Base-by-base conservation (phyloP, 176 grass and related monocot genomes). In the Typha latifolia region DNA sequence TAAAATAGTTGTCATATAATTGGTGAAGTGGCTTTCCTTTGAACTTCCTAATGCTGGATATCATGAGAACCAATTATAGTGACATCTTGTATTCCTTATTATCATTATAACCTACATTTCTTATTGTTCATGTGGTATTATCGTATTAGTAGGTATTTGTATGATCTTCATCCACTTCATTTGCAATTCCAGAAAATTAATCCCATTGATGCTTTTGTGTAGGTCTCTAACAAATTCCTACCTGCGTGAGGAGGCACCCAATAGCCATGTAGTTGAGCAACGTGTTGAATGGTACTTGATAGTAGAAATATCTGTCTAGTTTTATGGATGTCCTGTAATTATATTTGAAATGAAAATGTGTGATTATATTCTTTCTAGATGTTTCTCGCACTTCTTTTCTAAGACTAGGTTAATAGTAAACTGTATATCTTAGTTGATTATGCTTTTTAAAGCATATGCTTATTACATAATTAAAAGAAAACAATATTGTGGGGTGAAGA, bases 171-270 rank as follows among this genome's bases (percentile, higher is more conserved):
- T 59, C 20, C 16, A 21, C 2, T 16, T 16, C 53, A 59, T 11
- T 59, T 59, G n/a, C 53, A 19, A 59, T 21, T 59, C n/a, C 53
- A 59, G 53, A 59, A 59, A 22, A 59, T 16, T 59, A 59, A 59
- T 59, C 8, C 11, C 3, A 49, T 18, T 43, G 29, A 22, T 72
- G 43, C 63, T 53, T 71, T 0, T 11, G 72, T 87, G 64, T 53
- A 96, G 87, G 91, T 91, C 83, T 88, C 77, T 96, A 72, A 88
- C 91, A 76, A 96, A 96, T 85, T 80, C 84, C 10, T 96, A 96
- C 55, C 63, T 91, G 77, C 90, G 87, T 64, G 91, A 96, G 71
- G 91, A 96, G 69, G 32, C 56, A 78, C 91, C 87, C 70, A 96
- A 87, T 49, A 96, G 91, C 62, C 87, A 96, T 81, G 91, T 87